Percentiles rank a stretch among this genome's conserved stretches.
Conservation (phyloP, 225 moss, liverwort and hornwort genomes). For the Antitrichia curtipendula region DNA sequence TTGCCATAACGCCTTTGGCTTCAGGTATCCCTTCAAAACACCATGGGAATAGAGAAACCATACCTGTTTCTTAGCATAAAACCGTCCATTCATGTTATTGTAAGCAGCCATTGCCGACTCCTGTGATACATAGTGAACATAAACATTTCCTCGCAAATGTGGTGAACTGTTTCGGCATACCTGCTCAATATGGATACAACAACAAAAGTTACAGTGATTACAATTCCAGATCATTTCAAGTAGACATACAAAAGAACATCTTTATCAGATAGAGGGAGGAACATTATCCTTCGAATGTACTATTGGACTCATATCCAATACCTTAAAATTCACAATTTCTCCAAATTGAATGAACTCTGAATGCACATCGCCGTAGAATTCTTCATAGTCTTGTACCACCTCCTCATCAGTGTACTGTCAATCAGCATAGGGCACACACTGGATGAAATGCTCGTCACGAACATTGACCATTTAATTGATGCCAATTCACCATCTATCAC, state of each 20-base stretch:
- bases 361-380: conserved; percentile 95
- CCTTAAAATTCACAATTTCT: conserved; percentile 96
- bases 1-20: neutral
- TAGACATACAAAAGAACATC: neutral
- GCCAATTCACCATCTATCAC: conserved; percentile 53
- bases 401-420: conserved; percentile 99
- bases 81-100: conserved; percentile 81
- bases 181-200: conserved; percentile 27
- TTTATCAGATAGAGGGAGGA: neutral
- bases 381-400: conserved; percentile 84
- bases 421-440: conserved; percentile 84
- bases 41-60: neutral
- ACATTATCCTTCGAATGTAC: neutral
- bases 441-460: conserved; percentile 48
- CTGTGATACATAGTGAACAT: conserved; percentile 75
- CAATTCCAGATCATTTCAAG: neutral
- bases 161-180: conserved; percentile 80
- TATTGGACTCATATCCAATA: neutral
- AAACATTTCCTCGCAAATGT: conserved; percentile 92
- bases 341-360: conserved; percentile 91
- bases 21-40: neutral
- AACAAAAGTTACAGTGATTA: neutral
- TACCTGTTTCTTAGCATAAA: conserved; percentile 97
- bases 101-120: conserved; percentile 80
- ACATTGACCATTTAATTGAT: conserved; percentile 28